A percentile compares a stretch with the other conserved stretches of the same genome.
Evolutionary conservation across 1,284 basidiomycete species (phyloP).

Genomic region (Violaceomyces palustris): DNA sequence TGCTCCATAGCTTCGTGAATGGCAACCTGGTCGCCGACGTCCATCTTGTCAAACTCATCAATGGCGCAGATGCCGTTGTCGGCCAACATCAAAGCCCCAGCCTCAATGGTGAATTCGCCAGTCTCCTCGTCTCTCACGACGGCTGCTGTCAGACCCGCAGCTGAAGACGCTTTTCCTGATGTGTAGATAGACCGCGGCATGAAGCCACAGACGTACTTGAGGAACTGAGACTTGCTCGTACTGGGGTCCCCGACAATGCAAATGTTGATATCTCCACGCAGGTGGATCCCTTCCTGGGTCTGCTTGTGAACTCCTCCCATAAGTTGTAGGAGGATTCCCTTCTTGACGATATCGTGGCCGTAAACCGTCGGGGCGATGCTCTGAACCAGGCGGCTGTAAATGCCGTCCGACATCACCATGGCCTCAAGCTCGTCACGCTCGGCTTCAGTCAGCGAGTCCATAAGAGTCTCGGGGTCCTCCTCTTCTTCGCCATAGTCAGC

Average conservation of each 20-base stretch:
- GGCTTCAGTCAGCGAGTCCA: slow-evolving; percentile 80
- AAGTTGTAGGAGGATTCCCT: slow-evolving; percentile 91
- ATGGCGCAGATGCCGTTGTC: slow-evolving; percentile 99
- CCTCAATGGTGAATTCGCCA: slow-evolving; percentile 98
- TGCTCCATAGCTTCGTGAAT: slow-evolving; percentile 99
- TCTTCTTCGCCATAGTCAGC: slow-evolving; percentile 82
- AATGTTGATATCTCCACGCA: slow-evolving; percentile 96
- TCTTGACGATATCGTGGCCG: slow-evolving; percentile 65
- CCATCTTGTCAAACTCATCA: slow-evolving; percentile 99
- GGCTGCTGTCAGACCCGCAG: slow-evolving; percentile 95
- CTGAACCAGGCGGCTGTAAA: slow-evolving; percentile 86
- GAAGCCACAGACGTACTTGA: slow-evolving; percentile 99
- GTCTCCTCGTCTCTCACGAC: slow-evolving; percentile 98
- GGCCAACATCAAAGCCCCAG: slow-evolving; percentile 89
- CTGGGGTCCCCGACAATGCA: slow-evolving; percentile 97
- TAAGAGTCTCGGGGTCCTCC: slow-evolving; percentile 71
- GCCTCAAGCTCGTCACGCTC: slow-evolving; percentile 89
- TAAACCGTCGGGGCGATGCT: slow-evolving; percentile 98
- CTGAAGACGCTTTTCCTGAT: slow-evolving; percentile 96
- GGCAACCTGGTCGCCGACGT: slow-evolving; percentile 93
- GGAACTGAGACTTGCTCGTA: slow-evolving; percentile 95
- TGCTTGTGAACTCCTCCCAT: slow-evolving; percentile 99
- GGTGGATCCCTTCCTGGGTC: slow-evolving; percentile 89
- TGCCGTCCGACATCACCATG: slow-evolving; percentile 90
- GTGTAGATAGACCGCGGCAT: slow-evolving; percentile 97